These are phyloP conservation scores for Debaryomyces prosopidis DNA, from an alignment of 805 yeast species.

Conservation along the genomic window DNA sequence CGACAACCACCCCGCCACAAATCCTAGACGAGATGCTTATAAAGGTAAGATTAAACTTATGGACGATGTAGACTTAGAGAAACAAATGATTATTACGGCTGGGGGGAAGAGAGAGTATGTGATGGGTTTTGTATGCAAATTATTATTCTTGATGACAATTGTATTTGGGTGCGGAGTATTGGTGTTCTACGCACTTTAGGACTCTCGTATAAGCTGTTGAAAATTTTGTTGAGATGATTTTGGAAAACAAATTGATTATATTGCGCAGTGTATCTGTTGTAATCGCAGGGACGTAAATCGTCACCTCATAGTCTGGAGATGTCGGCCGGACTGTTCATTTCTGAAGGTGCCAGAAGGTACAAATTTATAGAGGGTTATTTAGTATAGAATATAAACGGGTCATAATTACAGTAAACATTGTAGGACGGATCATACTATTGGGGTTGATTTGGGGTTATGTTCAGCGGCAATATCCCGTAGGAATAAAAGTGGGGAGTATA, in stretches of 20 bases:
- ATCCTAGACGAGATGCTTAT: neutral
- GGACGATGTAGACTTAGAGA: constrained; percentile 37
- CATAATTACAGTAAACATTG: neutral
- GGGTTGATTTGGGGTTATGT: neutral
- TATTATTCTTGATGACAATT: constrained; percentile 25
- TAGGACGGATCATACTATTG: neutral
- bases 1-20: constrained; percentile 6
- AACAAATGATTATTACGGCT: constrained; percentile 36
- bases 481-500: too few relatives aligned
- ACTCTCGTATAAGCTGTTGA: neutral
- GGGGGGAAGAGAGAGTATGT: constrained; percentile 39
- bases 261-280: too few relatives aligned
- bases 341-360: neutral
- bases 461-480: too few relatives aligned
- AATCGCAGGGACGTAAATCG: neutral
- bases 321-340: neutral
- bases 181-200: constrained; percentile 34
- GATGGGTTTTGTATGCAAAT: constrained; percentile 29
- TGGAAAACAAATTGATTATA: too few relatives aligned
- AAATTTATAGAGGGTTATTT: neutral
- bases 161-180: constrained; percentile 36
- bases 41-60: constrained; percentile 24
- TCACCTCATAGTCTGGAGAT: neutral
- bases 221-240: too few relatives aligned
- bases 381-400: neutral